Evolutionary conservation across 2,329 filamentous ascomycete genomes (phyloP).

Genomic region (Eurotiales sp.): DNA sequence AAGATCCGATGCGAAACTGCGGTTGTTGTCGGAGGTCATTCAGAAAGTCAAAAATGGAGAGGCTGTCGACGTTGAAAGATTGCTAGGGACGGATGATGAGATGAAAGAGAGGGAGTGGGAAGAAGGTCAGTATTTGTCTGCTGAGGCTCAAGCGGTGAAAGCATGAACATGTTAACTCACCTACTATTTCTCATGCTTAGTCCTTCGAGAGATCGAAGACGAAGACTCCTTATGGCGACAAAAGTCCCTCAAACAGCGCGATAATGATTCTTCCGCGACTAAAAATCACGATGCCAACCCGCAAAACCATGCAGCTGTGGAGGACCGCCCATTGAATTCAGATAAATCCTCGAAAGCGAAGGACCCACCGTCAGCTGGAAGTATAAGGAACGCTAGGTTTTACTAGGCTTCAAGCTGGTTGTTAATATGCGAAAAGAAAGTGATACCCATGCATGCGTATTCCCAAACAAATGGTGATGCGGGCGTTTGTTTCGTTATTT

Average conservation of each 20-base stretch:
- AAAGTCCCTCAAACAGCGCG: conserved; percentile 17
- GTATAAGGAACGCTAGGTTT: not conserved
- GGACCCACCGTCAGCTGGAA: not conserved
- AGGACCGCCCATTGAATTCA: not conserved
- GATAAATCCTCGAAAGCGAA: not conserved
- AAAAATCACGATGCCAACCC: not conserved
- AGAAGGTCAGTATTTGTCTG: conserved; percentile 56
- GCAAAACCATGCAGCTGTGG: not conserved
- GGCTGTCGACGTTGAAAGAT: conserved; percentile 77
- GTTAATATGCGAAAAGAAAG: not conserved
- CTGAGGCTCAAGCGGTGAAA: conserved; percentile 5
- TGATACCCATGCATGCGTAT: conserved; percentile 12
- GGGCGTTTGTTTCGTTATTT: not conserved
- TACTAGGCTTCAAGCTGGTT: conserved; percentile 2
- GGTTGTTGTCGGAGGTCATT: conserved; percentile 63
- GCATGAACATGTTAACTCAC: not conserved
- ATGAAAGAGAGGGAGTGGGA: conserved; percentile 82
- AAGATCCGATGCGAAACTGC: conserved; percentile 74
- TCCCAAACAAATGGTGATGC: not conserved
- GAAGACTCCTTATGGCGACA: conserved; percentile 38
- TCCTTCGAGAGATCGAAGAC: conserved; percentile 37
- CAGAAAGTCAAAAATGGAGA: conserved; percentile 45
- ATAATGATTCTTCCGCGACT: not conserved
- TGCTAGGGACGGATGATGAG: conserved; percentile 73
- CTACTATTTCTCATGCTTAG: conserved; percentile 18